Percentiles rank a stretch among this genome's conserved stretches.
phyloP scores from a whole-genome alignment of 202 grass and related monocot species.

The Schoenoplectus triqueter region DNA sequence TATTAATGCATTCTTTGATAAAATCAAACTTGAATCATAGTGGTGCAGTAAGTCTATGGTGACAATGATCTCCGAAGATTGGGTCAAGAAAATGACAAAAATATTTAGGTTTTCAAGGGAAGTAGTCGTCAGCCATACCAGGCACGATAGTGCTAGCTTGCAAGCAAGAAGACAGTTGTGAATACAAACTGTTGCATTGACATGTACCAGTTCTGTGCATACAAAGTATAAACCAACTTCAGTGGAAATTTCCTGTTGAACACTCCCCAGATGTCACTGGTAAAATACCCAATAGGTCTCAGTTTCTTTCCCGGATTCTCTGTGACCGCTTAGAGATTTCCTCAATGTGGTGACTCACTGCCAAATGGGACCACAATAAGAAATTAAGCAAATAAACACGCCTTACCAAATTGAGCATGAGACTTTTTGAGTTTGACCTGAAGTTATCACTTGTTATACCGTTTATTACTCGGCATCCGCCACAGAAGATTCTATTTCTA shows the following conservation, averaged over 20 bases:
- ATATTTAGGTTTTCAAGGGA: background rate
- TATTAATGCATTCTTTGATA: background rate
- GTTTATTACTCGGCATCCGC: background rate
- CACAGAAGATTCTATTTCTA: background rate
- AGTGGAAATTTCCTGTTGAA: background rate
- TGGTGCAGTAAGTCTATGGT: background rate
- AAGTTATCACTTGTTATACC: background rate
- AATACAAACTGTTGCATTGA: background rate
- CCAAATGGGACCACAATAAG: too few relatives aligned
- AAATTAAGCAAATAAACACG: too few relatives aligned
- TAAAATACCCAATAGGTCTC: background rate
- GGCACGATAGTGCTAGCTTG: slow-evolving; percentile 10
- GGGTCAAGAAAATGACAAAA: background rate
- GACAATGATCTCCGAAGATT: slow-evolving; percentile 16
- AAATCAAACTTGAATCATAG: background rate
- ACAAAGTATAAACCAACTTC: background rate
- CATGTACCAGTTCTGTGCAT: background rate
- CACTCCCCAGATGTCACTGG: background rate
- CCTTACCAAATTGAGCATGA: background rate
- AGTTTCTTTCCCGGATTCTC: background rate
- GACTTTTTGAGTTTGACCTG: background rate
- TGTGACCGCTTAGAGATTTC: background rate
- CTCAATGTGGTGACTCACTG: background rate
- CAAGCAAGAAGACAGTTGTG: slow-evolving; percentile 15
- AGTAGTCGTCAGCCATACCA: slow-evolving; percentile 22